Conservation (phyloP, 202 grass and related monocot species). For the Brachypodium distachyon region DNA sequence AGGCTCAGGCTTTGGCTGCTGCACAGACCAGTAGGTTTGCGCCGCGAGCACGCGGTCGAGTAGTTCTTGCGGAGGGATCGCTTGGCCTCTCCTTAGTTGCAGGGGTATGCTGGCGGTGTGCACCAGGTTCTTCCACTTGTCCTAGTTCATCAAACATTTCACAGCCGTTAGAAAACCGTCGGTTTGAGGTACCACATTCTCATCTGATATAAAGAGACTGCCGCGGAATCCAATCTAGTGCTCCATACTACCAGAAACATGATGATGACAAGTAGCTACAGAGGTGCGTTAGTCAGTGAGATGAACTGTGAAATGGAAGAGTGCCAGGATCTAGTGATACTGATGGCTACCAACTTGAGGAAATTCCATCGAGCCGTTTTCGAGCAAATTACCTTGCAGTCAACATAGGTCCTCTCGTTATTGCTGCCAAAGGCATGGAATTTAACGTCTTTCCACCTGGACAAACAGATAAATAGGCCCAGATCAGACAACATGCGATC, state of each 20-base stretch:
- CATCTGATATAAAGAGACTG: background rate
- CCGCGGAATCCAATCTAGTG: background rate
- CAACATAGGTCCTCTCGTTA: conserved; percentile 76
- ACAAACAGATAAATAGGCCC: conserved; percentile 9
- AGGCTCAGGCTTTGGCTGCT: conserved; percentile 45
- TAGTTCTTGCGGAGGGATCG: conserved; percentile 67
- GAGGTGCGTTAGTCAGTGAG: background rate
- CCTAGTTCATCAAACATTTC: conserved; percentile 26
- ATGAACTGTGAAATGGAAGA: background rate
- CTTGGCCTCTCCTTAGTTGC: conserved; percentile 58
- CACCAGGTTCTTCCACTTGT: conserved; percentile 80
- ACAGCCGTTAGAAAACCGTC: background rate
- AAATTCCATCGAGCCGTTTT: background rate
- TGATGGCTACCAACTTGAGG: background rate
- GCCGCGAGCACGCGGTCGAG: conserved; percentile 60
- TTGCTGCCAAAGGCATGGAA: conserved; percentile 52
- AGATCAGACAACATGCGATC: background rate
- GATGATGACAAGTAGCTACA: background rate
- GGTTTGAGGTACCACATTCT: background rate
- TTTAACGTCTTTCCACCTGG: conserved; percentile 83
- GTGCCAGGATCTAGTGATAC: background rate
- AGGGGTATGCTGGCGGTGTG: conserved; percentile 71
- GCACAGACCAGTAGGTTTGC: conserved; percentile 61
- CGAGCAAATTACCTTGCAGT: conserved; percentile 65
- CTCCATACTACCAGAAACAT: background rate